Evolutionary conservation across 2,329 filamentous ascomycete genomes (phyloP).

Genomic region (Myriosclerotinia curreyana): DNA sequence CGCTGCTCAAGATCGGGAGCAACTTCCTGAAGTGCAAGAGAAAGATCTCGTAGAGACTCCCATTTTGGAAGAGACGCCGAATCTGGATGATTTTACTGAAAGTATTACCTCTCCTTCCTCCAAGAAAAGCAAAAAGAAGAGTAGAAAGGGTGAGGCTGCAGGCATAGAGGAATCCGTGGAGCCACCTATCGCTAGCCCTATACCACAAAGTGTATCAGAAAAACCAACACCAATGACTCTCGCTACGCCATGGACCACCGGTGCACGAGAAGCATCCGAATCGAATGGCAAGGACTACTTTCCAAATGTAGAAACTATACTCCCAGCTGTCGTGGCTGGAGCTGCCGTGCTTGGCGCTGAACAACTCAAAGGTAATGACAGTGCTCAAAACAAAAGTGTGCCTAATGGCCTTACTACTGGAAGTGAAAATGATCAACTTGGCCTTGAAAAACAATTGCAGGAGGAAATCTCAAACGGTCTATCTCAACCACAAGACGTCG

Average conservation of each 20-base stretch:
- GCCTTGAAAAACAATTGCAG: conserved; percentile 34
- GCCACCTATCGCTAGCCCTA: conserved; percentile 11
- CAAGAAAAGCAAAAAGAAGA: background rate
- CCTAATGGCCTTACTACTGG: conserved; percentile 31
- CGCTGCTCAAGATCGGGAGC: conserved; percentile 7
- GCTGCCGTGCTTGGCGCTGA: conserved; percentile 25
- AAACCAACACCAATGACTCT: conserved; percentile 31
- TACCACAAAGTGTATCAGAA: conserved; percentile 22
- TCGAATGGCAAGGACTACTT: conserved; percentile 24
- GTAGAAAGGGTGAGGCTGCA: background rate
- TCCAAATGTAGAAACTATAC: conserved; percentile 20
- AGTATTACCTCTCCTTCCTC: background rate
- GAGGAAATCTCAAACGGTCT: conserved; percentile 27
- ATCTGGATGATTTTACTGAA: background rate
- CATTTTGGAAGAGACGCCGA: background rate
- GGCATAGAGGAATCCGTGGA: conserved; percentile 7
- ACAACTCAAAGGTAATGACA: conserved; percentile 13
- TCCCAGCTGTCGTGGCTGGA: conserved; percentile 26
- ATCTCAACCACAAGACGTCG: conserved; percentile 7
- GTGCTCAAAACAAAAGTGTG: conserved; percentile 18
- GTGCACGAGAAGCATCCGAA: conserved; percentile 2
- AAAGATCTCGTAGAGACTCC: background rate
- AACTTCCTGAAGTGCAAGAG: background rate
- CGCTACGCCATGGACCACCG: conserved; percentile 25
- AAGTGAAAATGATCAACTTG: conserved; percentile 34